Base-by-base conservation (phyloP, 257 asterid species). In the Solanum piurae region DNA sequence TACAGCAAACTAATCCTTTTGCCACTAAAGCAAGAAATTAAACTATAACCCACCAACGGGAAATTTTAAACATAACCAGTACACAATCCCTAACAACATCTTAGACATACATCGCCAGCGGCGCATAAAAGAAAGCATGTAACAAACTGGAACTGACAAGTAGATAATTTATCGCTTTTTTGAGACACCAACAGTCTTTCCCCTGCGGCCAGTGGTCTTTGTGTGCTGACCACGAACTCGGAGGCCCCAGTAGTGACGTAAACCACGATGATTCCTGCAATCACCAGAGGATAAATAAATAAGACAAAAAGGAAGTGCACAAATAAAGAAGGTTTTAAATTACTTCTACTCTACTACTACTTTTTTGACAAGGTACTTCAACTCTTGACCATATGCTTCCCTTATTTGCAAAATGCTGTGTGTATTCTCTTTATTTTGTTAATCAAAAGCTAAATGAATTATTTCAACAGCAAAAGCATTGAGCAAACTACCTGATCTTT, bases 201-300 rank as follows among this genome's bases (percentile, higher is more conserved):
- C 87, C 58, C 87, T 84, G n/a, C 76, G 76, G 33, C 76, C 87
- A 14, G 73, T 84, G 25, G 87, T 84, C 58, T 84, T 84, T 60
- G 76, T 84, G 87, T 84, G 87, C 77, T 84, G 87, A 36, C 87
- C 87, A 60, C 76, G 87, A 46, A 84, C 87, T 84, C 87, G 87
- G 37, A 84, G 87, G n/a, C 87, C 87, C 87, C 87, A 84, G 87
- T 84, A 84, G 37, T 84, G 87, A 84, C 76, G 87, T 84, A 84
- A 38, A 60, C 87, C 87, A 84, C 87, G 76, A 36, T 84, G 87
- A 60, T 84, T 84, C 87, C 87, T 84, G 77, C 40, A 34, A 84
- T 49, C 76, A 60, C 42, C 76, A 58, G 36, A 84, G 75, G 36
- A 23, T 21, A 34, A 60, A 33, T 23, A 21, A 64, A 27, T 18